Evolutionary conservation across 2,329 filamentous ascomycete genomes (phyloP), one percentile per base, ranked within the genome.

Genomic region (Alternaria infectoria): DNA sequence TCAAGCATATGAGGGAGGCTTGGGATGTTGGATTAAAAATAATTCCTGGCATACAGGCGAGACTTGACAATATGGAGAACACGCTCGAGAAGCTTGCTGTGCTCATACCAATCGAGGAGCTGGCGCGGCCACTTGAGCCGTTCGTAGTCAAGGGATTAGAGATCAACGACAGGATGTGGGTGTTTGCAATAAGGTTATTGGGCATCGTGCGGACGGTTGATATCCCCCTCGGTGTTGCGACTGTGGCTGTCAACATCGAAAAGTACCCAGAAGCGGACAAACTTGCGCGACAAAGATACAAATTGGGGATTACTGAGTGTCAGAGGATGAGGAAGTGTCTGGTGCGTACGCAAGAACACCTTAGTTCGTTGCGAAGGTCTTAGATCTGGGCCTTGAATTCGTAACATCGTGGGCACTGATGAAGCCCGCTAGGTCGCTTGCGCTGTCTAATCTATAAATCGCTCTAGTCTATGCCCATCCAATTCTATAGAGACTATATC

Each of bases 401-500:
- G 12, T 43, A 54, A 43, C 2, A 43, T 9, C 15, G 25, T 54
- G 8, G 11, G 36, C 36, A 23, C 21, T 28, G 9, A 36, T 15
- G 12, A 36, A 21, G 50, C 28, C 50, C 26, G 13, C 25, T 17
- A 11, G 28, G 30, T 15, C 36, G 21, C 52, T 54, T 28, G 32
- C 52, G 36, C 52, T 30, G 44, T 40, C 25, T 19, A 36, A 4
- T 63, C 45, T 51, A 52, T 52, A 19, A 30, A 17, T 30, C 7
- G n/a, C 23, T 19, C n/a, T 45, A 17, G 13, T 64, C 62, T 66
- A 67, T 55, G 54, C 66, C 77, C 77, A 80, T 15, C 73, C 71
- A 55, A 79, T 79, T 46, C 64, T 69, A 59, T 77, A 79, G 26
- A 80, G 54, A 36, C 69, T 71, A 58, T 80, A 80, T 13, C 74